A percentile compares a stretch with the other conserved stretches of the same genome.
Evolutionary conservation across 768 basidiomycete genomes (phyloP).

Genomic region (Pleurotus giganteus): DNA sequence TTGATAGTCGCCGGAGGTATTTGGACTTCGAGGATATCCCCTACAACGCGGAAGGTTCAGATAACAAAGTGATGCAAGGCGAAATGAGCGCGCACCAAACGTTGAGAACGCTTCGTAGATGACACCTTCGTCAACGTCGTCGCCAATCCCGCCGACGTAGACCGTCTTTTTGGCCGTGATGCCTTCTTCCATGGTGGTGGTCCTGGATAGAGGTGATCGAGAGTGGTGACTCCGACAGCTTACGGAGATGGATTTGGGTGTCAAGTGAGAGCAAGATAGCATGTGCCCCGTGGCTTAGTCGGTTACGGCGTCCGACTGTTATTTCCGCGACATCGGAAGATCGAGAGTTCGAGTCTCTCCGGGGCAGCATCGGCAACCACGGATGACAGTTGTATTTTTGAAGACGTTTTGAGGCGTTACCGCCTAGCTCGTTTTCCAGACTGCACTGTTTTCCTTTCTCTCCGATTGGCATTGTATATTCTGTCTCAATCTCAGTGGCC

Average conservation of each 20-base stretch:
- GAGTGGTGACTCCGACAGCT: too few species aligned
- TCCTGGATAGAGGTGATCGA: background rate
- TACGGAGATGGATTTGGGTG: background rate
- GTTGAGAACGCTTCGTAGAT: slow-evolving; percentile 81
- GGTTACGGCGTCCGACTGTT: slow-evolving; percentile 12
- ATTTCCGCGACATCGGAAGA: slow-evolving; percentile 12
- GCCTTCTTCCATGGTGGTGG: slow-evolving; percentile 74
- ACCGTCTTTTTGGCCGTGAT: slow-evolving; percentile 83
- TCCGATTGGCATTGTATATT: too few species aligned
- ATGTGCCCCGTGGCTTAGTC: slow-evolving; percentile 9
- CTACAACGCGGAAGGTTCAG: slow-evolving; percentile 36
- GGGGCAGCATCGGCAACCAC: too few species aligned
- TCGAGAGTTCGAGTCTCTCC: slow-evolving; percentile 11
- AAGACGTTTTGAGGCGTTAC: too few species aligned
- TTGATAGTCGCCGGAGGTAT: slow-evolving; percentile 79
- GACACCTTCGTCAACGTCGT: slow-evolving; percentile 77
- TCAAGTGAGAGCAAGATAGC: background rate
- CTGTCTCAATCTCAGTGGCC: too few species aligned
- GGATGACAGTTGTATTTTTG: too few species aligned
- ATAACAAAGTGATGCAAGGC: slow-evolving; percentile 4
- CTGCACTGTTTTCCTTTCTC: too few species aligned
- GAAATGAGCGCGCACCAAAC: slow-evolving; percentile 61
- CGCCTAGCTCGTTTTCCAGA: too few species aligned
- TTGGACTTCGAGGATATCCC: slow-evolving; percentile 91
- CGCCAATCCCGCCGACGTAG: slow-evolving; percentile 79